These are phyloP conservation scores for Phytophthora kernoviae DNA, from an alignment of 352 stramenopile species.

Conservation along the genomic window DNA sequence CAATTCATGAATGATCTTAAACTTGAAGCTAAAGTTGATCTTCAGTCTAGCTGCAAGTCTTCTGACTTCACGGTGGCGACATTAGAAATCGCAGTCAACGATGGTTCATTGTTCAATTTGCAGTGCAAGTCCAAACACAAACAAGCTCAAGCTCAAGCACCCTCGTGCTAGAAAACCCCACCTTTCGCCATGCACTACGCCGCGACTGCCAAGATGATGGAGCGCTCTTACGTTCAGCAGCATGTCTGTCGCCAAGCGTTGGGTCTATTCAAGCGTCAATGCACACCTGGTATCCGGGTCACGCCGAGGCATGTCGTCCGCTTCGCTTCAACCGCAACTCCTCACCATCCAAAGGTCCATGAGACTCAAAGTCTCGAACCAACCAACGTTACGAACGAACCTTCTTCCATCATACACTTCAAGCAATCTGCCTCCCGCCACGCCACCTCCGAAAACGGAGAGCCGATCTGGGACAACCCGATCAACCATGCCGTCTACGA, in stretches of 20 bases:
- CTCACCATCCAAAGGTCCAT: neutral
- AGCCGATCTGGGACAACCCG: conserved; percentile 47
- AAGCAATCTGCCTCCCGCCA: conserved; percentile 12
- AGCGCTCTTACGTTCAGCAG: conserved; percentile 6
- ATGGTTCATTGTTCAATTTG: no score
- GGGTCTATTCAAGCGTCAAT: conserved; percentile 13
- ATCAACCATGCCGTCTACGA: conserved; percentile 49
- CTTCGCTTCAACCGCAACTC: conserved; percentile 13
- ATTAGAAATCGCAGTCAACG: no score
- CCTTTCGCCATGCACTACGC: conserved; percentile 9
- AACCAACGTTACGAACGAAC: conserved; percentile 23
- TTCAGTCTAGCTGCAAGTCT: no score
- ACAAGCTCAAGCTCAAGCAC: neutral
- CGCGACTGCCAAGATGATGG: conserved; percentile 15
- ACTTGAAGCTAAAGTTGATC: conserved; percentile 14
- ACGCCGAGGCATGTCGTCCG: neutral
- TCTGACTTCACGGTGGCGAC: no score
- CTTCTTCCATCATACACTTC: conserved; percentile 25
- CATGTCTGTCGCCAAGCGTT: conserved; percentile 5
- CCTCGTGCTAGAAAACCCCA: neutral
- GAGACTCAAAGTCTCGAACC: neutral
- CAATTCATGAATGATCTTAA: conserved; percentile 1
- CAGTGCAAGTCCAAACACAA: neutral
- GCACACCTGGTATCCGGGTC: neutral
- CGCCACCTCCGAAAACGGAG: conserved; percentile 15